Percentiles rank a stretch among this genome's conserved stretches.
These are phyloP conservation scores for Metschnikowia bowlesiae DNA, from an alignment of 805 yeast genomes.

Conservation along the genomic window DNA sequence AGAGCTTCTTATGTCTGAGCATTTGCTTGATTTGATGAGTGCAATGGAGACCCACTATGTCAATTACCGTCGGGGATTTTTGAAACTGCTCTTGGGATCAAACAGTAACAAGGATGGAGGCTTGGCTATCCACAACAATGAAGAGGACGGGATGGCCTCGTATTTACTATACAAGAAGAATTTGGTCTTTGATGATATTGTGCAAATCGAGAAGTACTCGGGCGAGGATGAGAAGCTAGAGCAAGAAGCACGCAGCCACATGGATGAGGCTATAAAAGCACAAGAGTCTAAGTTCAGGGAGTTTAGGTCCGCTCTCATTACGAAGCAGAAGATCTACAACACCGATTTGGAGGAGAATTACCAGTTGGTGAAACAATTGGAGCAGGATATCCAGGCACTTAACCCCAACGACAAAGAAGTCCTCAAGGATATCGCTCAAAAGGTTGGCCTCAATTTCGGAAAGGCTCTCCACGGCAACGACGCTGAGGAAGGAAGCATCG, in stretches of 20 bases:
- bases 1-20: conserved; percentile 58
- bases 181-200: conserved; percentile 13
- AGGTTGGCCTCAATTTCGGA: conserved; percentile 8
- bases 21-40: conserved; percentile 73
- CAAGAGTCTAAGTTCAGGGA: conserved; percentile 58
- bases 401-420: conserved; percentile 14
- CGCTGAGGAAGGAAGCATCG: conserved; percentile 13
- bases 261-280: conserved; percentile 32
- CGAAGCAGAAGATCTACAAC: conserved; percentile 54
- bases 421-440: conserved; percentile 12
- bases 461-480: conserved; percentile 7
- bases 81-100: conserved; percentile 43
- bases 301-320: conserved; percentile 55
- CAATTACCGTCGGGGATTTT: conserved; percentile 55
- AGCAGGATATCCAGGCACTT: conserved; percentile 19
- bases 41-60: conserved; percentile 79
- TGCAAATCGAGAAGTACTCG: conserved; percentile 11
- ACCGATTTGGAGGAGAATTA: conserved; percentile 47
- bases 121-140: conserved; percentile 1
- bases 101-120: conserved; percentile 4
- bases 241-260: conserved; percentile 18
- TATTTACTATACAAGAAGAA: conserved; percentile 15
- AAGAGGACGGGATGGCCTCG: conserved; percentile 18
- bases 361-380: conserved; percentile 31
- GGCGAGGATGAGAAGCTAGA: conserved; percentile 26